These are phyloP conservation scores for Acer saccharum DNA, from an alignment of 345 rosid genomes.

Conservation along the genomic window DNA sequence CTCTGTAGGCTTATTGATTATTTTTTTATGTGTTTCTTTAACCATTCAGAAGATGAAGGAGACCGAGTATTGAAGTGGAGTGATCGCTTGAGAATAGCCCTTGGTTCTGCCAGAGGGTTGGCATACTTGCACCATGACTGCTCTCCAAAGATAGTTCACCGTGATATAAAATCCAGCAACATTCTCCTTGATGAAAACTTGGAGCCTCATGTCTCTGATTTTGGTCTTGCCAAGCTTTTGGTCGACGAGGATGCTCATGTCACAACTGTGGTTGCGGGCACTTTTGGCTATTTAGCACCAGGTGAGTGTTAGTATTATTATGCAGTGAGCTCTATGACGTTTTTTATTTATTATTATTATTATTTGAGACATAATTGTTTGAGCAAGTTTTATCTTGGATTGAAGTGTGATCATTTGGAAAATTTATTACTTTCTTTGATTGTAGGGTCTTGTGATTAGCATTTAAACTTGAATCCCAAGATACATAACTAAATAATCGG, in stretches of 20 bases:
- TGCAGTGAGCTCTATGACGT: background rate
- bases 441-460: background rate
- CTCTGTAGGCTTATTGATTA: background rate
- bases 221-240: slow-evolving; percentile 95
- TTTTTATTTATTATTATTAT: background rate
- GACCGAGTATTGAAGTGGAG: slow-evolving; percentile 63
- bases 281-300: slow-evolving; percentile 97
- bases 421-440: background rate
- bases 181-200: slow-evolving; percentile 86
- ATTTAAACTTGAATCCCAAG: background rate
- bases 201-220: slow-evolving; percentile 90
- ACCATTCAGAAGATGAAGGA: slow-evolving; percentile 36
- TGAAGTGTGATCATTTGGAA: too few relatives aligned
- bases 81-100: slow-evolving; percentile 66
- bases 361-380: background rate
- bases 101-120: slow-evolving; percentile 88
- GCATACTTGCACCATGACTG: slow-evolving; percentile 95
- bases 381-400: too few relatives aligned
- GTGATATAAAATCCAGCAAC: slow-evolving; percentile 94
- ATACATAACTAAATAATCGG: too few relatives aligned
- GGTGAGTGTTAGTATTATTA: slow-evolving; percentile 39
- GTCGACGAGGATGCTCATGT: slow-evolving; percentile 91
- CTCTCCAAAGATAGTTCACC: slow-evolving; percentile 80
- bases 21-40: background rate
- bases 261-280: slow-evolving; percentile 97